These are phyloP conservation scores for Sporopachydermia quercuum DNA, from an alignment of 805 yeast species.

Conservation along the genomic window DNA sequence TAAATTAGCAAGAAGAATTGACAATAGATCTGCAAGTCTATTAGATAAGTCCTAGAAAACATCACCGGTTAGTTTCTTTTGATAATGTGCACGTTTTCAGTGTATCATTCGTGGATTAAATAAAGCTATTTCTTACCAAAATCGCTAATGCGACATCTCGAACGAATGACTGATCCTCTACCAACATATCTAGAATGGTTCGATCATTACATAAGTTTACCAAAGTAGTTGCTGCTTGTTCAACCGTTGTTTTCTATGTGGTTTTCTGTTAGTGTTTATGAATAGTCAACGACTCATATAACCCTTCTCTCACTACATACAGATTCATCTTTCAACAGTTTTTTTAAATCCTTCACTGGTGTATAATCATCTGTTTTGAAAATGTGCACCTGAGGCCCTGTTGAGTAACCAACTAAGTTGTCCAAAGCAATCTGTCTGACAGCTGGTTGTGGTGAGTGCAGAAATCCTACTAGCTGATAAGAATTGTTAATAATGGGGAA, in stretches of 20 bases:
- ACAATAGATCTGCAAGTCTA: constrained; percentile 62
- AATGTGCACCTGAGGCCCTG: constrained; percentile 48
- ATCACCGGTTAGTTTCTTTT: too few species aligned
- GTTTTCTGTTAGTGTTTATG: not conserved
- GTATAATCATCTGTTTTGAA: constrained; percentile 57
- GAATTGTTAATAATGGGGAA: constrained; percentile 4
- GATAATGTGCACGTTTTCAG: too few species aligned
- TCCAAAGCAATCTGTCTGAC: constrained; percentile 77
- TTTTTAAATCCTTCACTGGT: constrained; percentile 60
- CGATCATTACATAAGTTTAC: constrained; percentile 70
- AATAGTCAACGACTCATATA: not conserved
- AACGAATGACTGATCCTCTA: constrained; percentile 43
- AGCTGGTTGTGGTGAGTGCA: constrained; percentile 69
- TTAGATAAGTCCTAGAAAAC: constrained; percentile 33
- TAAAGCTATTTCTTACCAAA: constrained; percentile 31
- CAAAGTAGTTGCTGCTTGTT: constrained; percentile 61
- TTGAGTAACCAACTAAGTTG: constrained; percentile 67
- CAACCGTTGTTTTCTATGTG: constrained; percentile 30
- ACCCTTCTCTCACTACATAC: constrained; percentile 2
- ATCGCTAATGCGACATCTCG: constrained; percentile 20
- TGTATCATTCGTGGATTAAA: too few species aligned
- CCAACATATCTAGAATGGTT: constrained; percentile 47
- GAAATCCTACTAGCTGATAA: constrained; percentile 50
- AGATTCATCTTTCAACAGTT: constrained; percentile 37
- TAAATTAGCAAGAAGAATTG: constrained; percentile 72